A percentile compares a stretch with the other conserved stretches of the same genome.
phyloP scores from a whole-genome alignment of 2,329 filamentous ascomycete genomes.

The Dothiorella sarmentorum region DNA sequence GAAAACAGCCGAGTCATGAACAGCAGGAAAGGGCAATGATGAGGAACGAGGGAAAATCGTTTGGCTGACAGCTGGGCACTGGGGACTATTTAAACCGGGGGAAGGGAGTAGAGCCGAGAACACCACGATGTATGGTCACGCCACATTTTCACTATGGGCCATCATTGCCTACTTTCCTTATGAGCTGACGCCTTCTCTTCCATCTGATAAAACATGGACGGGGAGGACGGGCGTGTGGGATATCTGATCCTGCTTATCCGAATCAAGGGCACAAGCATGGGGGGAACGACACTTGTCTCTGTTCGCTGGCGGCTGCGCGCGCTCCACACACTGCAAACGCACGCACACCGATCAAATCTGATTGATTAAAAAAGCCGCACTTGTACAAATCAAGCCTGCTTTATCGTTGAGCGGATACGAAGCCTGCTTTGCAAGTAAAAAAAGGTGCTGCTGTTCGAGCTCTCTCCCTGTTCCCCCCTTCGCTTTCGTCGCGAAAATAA shows the following conservation, averaged over 20 bases:
- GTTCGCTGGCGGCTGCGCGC: no score
- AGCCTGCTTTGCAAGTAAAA: no score
- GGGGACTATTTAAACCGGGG: constrained; percentile 1
- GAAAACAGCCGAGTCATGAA: background rate
- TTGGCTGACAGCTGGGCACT: background rate
- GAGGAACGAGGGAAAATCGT: background rate
- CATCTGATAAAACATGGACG: background rate
- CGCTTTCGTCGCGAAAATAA: background rate
- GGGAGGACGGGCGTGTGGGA: background rate
- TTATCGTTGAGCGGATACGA: no score
- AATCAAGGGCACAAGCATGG: background rate
- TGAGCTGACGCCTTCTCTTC: background rate
- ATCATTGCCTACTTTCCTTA: background rate
- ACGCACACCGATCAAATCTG: no score
- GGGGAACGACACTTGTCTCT: background rate
- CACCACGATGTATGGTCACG: constrained; percentile 12
- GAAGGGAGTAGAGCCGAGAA: background rate
- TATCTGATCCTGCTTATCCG: constrained; percentile 14
- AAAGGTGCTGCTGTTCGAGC: no score
- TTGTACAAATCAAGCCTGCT: no score
- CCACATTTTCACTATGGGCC: constrained; percentile 7
- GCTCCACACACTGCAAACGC: no score
- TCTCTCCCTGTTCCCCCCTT: background rate
- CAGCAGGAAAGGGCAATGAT: background rate
- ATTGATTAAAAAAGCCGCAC: no score